A percentile compares a stretch with the other conserved stretches of the same genome.
Evolutionary conservation across 2,329 filamentous ascomycete genomes (phyloP).

Genomic region (Fusarium sp.): DNA sequence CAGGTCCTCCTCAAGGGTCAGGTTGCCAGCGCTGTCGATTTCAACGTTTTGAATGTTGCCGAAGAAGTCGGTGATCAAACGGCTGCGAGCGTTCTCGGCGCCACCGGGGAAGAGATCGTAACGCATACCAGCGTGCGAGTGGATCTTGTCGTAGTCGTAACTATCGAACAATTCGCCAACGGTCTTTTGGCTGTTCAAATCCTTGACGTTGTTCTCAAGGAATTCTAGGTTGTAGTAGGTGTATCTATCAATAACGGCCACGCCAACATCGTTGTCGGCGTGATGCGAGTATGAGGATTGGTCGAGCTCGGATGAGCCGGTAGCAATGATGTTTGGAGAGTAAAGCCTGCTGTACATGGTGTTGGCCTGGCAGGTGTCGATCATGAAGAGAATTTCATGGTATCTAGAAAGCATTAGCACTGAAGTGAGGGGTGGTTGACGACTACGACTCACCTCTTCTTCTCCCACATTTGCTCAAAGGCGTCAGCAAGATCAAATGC

Average conservation of each 20-base stretch:
- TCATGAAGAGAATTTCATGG: conserved; percentile 99
- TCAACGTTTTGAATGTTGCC: conserved; percentile 98
- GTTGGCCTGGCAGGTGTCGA: conserved; percentile 99
- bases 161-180: conserved; percentile 95
- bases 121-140: conserved; percentile 89
- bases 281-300: conserved; percentile 98
- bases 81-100: conserved; percentile 78
- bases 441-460: conserved; percentile 75
- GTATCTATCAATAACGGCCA: conserved; percentile 97
- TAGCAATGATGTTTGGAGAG: conserved; percentile 97
- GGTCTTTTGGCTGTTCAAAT: conserved; percentile 87
- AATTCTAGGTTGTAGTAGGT: conserved; percentile 99
- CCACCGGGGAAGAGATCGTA: conserved; percentile 96
- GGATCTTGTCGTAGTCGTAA: conserved; percentile 94
- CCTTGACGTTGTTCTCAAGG: conserved; percentile 88
- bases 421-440: no score
- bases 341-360: conserved; percentile 99
- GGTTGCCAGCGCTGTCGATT: conserved; percentile 74
- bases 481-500: conserved; percentile 96
- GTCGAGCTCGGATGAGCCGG: conserved; percentile 94
- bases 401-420: conserved; percentile 67
- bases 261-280: conserved; percentile 96
- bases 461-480: conserved; percentile 99
- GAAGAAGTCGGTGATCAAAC: conserved; percentile 95
- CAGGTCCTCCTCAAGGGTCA: conserved; percentile 77